phyloP scores from a whole-genome alignment of 192 early-diverging fungal species.

The Rhizophagus sp. region DNA sequence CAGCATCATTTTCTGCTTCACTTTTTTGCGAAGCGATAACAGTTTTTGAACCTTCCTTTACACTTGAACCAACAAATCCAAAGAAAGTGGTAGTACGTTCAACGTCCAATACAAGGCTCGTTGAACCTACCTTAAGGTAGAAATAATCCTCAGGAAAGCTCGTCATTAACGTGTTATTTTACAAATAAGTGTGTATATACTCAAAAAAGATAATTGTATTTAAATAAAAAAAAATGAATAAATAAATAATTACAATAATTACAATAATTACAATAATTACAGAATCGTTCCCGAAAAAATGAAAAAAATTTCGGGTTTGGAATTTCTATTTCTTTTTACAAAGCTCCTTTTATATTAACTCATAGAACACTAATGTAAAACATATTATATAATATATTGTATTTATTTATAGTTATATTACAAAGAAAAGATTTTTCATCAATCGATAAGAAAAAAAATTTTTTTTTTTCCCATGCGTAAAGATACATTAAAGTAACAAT shows the following conservation, averaged over 20 bases:
- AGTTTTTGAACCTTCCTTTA: constrained; percentile 11
- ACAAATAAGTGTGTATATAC: neutral
- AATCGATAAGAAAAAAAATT: neutral
- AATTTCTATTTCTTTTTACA: too few relatives aligned
- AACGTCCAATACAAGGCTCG: constrained; percentile 18
- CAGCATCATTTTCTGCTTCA: neutral
- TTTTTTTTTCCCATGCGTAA: neutral
- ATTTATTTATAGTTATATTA: neutral
- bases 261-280: too few relatives aligned
- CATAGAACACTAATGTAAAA: too few relatives aligned
- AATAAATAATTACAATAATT: neutral
- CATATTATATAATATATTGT: neutral
- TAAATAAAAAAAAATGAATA: neutral
- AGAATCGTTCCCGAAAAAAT: too few relatives aligned
- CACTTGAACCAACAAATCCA: neutral
- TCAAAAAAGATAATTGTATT: neutral
- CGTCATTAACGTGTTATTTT: constrained; percentile 10
- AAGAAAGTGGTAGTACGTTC: neutral
- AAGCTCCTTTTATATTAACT: too few relatives aligned
- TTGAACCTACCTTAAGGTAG: constrained; percentile 14
- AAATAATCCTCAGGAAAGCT: constrained; percentile 11
- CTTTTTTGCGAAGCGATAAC: constrained; percentile 8
- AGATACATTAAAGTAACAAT: neutral
- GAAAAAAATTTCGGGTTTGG: too few relatives aligned
- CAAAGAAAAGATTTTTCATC: neutral